Conservation (phyloP, 106 monocot genomes). For the Phalaenopsis equestris region DNA sequence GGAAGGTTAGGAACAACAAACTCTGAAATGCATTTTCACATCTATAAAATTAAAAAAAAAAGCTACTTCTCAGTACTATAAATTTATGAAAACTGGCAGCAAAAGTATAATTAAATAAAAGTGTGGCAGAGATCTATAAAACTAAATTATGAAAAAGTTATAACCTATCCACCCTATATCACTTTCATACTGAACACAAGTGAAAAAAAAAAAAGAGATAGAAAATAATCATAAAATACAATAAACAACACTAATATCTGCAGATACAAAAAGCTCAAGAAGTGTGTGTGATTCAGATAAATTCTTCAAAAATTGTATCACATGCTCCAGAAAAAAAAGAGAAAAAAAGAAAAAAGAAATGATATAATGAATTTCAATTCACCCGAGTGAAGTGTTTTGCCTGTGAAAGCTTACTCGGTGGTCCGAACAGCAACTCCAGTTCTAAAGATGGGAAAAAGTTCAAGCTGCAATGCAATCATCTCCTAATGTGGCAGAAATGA, state of each 20-base stretch:
- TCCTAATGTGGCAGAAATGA: neutral
- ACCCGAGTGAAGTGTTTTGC: neutral
- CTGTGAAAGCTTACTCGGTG: neutral
- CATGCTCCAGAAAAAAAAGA: neutral
- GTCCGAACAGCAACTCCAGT: neutral
- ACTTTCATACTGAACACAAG: neutral
- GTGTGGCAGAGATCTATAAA: too few species aligned
- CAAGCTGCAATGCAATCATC: neutral
- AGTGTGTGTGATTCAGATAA: too few species aligned
- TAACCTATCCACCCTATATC: too few species aligned
- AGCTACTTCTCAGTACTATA: too few species aligned
- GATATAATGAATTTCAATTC: neutral
- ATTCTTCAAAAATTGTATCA: too few species aligned
- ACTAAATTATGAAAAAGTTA: too few species aligned
- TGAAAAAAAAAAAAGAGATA: neutral
- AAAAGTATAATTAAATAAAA: too few species aligned
- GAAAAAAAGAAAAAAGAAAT: neutral
- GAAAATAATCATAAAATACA: neutral
- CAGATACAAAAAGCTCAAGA: neutral
- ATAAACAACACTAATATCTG: neutral
- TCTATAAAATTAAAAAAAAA: too few species aligned
- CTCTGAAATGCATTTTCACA: too few species aligned
- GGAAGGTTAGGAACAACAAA: too few species aligned
- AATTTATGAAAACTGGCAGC: too few species aligned
- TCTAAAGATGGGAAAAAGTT: neutral